A percentile compares a stretch with the other conserved stretches of the same genome.
Conservation (phyloP, 139 green algal genomes). For the Ulvella scutata region DNA sequence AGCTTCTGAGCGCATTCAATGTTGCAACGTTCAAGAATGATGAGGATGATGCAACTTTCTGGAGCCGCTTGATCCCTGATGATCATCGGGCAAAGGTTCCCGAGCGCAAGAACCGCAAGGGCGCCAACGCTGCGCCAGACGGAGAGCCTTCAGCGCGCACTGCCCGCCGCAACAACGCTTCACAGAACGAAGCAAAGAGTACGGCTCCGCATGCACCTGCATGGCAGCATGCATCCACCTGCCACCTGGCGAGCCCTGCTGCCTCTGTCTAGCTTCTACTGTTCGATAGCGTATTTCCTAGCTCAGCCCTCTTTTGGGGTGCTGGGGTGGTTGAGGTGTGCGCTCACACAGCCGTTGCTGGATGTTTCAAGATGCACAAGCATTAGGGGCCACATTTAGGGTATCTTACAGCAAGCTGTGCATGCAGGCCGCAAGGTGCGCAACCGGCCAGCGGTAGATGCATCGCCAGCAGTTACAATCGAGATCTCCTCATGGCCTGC, state of each 20-base stretch:
- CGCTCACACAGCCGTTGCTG: too few relatives aligned
- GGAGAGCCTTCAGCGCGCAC: conserved; percentile 13
- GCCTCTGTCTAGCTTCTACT: too few relatives aligned
- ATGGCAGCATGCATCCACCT: too few relatives aligned
- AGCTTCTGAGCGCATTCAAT: conserved; percentile 78
- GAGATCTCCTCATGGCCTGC: conserved; percentile 12
- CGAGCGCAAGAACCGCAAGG: conserved; percentile 16
- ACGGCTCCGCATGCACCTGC: too few relatives aligned
- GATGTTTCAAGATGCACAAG: too few relatives aligned
- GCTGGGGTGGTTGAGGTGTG: too few relatives aligned
- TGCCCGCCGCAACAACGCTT: too few relatives aligned
- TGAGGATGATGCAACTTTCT: conserved; percentile 87
- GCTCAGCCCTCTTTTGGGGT: too few relatives aligned
- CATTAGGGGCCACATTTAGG: too few relatives aligned
- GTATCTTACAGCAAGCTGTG: neutral
- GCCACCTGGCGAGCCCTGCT: too few relatives aligned
- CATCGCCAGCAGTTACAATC: conserved; percentile 7
- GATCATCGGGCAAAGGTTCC: conserved; percentile 20
- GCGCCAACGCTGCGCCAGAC: neutral
- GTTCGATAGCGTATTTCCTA: too few relatives aligned
- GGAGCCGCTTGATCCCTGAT: conserved; percentile 72
- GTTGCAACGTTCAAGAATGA: conserved; percentile 71
- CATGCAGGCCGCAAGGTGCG: neutral
- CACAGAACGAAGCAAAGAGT: too few relatives aligned
- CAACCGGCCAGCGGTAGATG: neutral